These are phyloP conservation scores for Saccharomycopsis olivae DNA, from an alignment of 805 yeast species.

Conservation along the genomic window DNA sequence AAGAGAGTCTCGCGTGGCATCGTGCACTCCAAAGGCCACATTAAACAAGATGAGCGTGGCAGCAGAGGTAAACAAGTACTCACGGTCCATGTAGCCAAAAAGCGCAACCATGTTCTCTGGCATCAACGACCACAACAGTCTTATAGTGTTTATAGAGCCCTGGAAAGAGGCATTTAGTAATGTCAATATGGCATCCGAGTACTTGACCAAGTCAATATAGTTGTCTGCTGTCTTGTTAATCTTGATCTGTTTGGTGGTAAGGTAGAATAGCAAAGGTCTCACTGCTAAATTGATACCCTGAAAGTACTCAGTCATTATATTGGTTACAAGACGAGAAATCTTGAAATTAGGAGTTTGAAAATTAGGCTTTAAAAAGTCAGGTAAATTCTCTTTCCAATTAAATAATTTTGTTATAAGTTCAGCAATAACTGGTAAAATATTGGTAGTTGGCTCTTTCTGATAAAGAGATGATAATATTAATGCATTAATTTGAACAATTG, in stretches of 20 bases:
- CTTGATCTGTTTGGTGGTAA: slow-evolving; percentile 56
- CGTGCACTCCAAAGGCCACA: slow-evolving; percentile 75
- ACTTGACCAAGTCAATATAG: slow-evolving; percentile 54
- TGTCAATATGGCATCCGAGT: slow-evolving; percentile 58
- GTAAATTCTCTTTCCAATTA: slow-evolving; percentile 57
- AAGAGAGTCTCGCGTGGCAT: slow-evolving; percentile 57
- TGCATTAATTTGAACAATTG: slow-evolving; percentile 71
- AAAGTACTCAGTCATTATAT: slow-evolving; percentile 72
- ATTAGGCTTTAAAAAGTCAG: slow-evolving; percentile 55
- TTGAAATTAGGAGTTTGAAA: slow-evolving; percentile 40
- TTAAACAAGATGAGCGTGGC: slow-evolving; percentile 64
- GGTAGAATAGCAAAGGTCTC: slow-evolving; percentile 65
- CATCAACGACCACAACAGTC: slow-evolving; percentile 63
- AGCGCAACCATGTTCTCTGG: slow-evolving; percentile 77
- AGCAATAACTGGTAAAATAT: slow-evolving; percentile 63
- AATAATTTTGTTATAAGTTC: slow-evolving; percentile 56
- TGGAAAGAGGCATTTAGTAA: slow-evolving; percentile 68
- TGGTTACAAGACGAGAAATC: slow-evolving; percentile 57
- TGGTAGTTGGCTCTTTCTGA: slow-evolving; percentile 67
- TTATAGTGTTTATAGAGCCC: slow-evolving; percentile 66
- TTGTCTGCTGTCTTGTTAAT: slow-evolving; percentile 35
- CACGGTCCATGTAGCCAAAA: slow-evolving; percentile 83
- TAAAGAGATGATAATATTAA: slow-evolving; percentile 57
- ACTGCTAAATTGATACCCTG: slow-evolving; percentile 76
- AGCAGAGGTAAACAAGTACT: slow-evolving; percentile 66